phyloP scores from a whole-genome alignment of 2,329 filamentous ascomycete genomes.

The Ceratocystiopsis minuta region DNA sequence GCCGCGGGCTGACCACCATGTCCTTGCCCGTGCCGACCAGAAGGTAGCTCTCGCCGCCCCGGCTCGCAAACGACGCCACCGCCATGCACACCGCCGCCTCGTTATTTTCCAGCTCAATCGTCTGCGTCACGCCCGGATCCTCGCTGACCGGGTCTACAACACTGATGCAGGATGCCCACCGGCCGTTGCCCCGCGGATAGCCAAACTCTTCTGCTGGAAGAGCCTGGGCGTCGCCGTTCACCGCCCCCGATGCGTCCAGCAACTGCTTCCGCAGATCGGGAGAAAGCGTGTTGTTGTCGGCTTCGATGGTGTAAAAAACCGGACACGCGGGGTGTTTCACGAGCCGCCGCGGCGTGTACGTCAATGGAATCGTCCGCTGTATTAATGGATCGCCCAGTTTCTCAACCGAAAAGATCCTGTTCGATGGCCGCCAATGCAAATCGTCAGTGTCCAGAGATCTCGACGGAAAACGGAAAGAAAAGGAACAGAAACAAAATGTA shows the following conservation, averaged over 20 bases:
- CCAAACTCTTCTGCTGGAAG: slow-evolving; percentile 73
- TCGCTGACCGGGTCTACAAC: slow-evolving; percentile 67
- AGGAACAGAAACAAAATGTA: background rate
- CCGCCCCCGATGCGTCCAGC: slow-evolving; percentile 49
- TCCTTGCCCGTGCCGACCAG: slow-evolving; percentile 89
- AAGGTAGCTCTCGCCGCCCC: slow-evolving; percentile 80
- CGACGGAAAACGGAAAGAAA: background rate
- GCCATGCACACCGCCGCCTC: slow-evolving; percentile 80
- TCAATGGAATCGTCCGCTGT: slow-evolving; percentile 69
- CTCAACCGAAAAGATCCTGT: slow-evolving; percentile 76
- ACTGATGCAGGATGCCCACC: slow-evolving; percentile 93
- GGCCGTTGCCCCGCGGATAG: slow-evolving; percentile 62
- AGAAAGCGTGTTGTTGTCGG: slow-evolving; percentile 80
- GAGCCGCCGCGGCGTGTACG: slow-evolving; percentile 79
- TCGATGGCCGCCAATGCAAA: too few relatives aligned
- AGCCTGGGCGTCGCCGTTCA: slow-evolving; percentile 53
- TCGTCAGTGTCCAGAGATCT: too few relatives aligned
- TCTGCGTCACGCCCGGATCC: slow-evolving; percentile 52
- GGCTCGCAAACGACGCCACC: slow-evolving; percentile 69
- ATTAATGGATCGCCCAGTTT: slow-evolving; percentile 72
- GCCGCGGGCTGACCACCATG: slow-evolving; percentile 59
- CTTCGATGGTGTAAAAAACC: slow-evolving; percentile 84
- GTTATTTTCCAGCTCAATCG: slow-evolving; percentile 70
- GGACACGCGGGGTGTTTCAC: slow-evolving; percentile 74
- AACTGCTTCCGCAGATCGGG: slow-evolving; percentile 60